phyloP scores from a whole-genome alignment of 2,329 filamentous ascomycete genomes.

The Coniochaeta pulveracea region DNA sequence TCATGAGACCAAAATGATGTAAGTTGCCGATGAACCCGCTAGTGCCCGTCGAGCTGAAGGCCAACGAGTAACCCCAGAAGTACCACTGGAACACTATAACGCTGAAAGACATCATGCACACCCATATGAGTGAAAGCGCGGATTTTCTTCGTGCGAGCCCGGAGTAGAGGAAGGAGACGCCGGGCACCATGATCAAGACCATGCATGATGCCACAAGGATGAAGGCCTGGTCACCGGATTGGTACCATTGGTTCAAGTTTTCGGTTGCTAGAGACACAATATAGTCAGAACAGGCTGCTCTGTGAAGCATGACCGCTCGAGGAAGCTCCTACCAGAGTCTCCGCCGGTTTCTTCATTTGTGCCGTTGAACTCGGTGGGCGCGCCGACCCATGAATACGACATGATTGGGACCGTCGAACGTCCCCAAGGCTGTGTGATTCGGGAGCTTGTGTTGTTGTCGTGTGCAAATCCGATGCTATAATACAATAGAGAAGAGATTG shows the following conservation, averaged over 20 bases:
- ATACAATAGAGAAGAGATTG: too few species aligned
- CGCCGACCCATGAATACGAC: conserved; percentile 49
- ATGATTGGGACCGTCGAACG: too few species aligned
- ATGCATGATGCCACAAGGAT: conserved; percentile 85
- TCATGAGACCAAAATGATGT: conserved; percentile 77
- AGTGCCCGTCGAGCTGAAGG: conserved; percentile 70
- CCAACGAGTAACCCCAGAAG: conserved; percentile 96
- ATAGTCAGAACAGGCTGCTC: conserved; percentile 4
- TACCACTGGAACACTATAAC: conserved; percentile 98
- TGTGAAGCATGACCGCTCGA: neutral
- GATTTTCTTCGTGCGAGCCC: conserved; percentile 97
- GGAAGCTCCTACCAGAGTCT: conserved; percentile 57
- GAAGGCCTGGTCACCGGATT: conserved; percentile 84
- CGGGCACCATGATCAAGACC: conserved; percentile 93
- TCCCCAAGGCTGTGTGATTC: too few species aligned
- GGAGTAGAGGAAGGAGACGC: conserved; percentile 94
- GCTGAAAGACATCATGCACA: conserved; percentile 86
- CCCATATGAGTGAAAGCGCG: conserved; percentile 93
- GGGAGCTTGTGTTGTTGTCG: too few species aligned
- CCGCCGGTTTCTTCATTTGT: conserved; percentile 56
- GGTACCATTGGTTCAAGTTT: conserved; percentile 94
- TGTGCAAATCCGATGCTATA: too few species aligned
- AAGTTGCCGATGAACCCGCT: conserved; percentile 91
- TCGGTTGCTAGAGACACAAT: conserved; percentile 46
- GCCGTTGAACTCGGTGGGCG: conserved; percentile 51